Evolutionary conservation across 169 alveolate species (phyloP).

Genomic region (Cystoisospora suis): DNA sequence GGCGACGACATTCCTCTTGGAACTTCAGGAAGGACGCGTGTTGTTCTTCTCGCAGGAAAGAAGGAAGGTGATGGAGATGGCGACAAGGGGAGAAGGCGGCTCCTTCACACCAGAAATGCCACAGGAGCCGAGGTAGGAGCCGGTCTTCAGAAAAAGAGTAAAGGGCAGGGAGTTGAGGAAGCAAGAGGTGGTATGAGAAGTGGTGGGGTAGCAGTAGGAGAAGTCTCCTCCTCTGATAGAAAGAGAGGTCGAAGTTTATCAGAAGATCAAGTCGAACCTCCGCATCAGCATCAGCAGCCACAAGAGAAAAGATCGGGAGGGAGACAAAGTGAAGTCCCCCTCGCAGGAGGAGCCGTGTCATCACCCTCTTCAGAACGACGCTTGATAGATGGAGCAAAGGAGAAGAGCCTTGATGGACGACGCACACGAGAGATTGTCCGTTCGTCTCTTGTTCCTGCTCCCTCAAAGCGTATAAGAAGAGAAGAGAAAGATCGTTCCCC

Average conservation of each 20-base stretch:
- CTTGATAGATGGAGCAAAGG: no score
- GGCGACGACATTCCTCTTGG: not conserved
- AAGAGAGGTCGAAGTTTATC: not conserved
- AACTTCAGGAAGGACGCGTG: not conserved
- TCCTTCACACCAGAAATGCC: not conserved
- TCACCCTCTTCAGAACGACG: no score
- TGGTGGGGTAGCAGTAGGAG: not conserved
- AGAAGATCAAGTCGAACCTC: not conserved
- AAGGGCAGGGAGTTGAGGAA: not conserved
- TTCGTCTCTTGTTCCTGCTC: no score
- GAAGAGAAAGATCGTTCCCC: no score
- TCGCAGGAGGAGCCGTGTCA: not conserved
- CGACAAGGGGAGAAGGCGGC: not conserved
- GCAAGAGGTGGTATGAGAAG: not conserved
- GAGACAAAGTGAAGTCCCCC: not conserved
- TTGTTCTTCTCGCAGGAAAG: not conserved
- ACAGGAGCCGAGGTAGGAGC: not conserved
- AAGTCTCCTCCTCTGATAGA: not conserved
- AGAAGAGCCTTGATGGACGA: no score
- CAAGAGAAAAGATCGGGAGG: not conserved
- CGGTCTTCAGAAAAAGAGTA: not conserved
- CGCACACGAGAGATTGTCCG: no score
- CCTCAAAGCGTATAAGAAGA: no score
- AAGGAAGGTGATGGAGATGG: not conserved
- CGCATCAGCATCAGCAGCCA: not conserved